A percentile compares a stretch with the other conserved stretches of the same genome.
phyloP scores from a whole-genome alignment of 1,139 yeast genomes.

The Lodderomyces theae region DNA sequence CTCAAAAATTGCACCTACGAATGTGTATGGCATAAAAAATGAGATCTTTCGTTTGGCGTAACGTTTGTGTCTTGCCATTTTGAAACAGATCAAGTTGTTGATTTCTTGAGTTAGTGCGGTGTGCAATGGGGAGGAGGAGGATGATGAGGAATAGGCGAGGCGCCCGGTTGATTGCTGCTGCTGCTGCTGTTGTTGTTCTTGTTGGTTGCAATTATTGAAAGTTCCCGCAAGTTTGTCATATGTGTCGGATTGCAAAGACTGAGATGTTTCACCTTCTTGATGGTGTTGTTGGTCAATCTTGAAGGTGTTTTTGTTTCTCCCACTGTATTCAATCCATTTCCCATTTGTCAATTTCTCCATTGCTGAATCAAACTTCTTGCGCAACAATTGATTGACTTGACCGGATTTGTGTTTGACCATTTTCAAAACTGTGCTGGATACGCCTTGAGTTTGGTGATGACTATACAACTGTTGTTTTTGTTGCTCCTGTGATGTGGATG shows the following conservation, averaged over 20 bases:
- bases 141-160: too few species aligned
- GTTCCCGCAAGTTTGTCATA: background rate
- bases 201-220: background rate
- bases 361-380: constrained; percentile 20
- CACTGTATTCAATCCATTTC: constrained; percentile 25
- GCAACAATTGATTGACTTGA: constrained; percentile 13
- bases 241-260: too few species aligned
- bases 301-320: constrained; percentile 19
- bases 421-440: background rate
- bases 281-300: constrained; percentile 22
- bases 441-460: too few species aligned
- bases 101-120: constrained; percentile 3
- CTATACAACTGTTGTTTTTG: too few species aligned
- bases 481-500: too few species aligned
- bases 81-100: constrained; percentile 48
- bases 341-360: constrained; percentile 24
- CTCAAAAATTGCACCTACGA: constrained; percentile 65
- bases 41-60: constrained; percentile 51
- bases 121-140: constrained; percentile 29
- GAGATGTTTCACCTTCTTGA: too few species aligned
- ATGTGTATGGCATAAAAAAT: constrained; percentile 55
- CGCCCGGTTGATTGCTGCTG: constrained; percentile 12
- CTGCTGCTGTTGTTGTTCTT: constrained; percentile 13
- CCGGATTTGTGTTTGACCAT: constrained; percentile 6
- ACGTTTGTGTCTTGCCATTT: constrained; percentile 61